Evolutionary conservation across 257 asterid species (phyloP).

Genomic region (Plectranthus barbatus): DNA sequence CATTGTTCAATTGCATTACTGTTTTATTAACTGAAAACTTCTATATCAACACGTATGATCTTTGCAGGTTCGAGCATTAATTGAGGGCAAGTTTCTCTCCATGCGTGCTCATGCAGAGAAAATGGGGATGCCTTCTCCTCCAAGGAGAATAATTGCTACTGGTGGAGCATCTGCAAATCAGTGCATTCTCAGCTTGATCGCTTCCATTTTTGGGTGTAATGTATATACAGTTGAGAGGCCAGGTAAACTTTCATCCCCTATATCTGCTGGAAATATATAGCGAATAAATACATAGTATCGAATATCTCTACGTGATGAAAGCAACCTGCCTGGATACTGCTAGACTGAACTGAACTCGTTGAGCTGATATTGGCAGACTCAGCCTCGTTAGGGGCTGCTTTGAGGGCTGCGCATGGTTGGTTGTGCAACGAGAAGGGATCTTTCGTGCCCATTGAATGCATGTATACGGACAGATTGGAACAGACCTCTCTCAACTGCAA

Average conservation of each 20-base stretch:
- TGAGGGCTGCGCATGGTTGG: slow-evolving; percentile 97
- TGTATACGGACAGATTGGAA: slow-evolving; percentile 61
- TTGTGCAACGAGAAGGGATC: slow-evolving; percentile 55
- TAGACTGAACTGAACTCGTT: too few species aligned
- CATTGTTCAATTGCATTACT: too few species aligned
- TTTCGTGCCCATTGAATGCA: slow-evolving; percentile 50
- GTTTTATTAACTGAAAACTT: too few species aligned
- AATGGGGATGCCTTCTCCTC: slow-evolving; percentile 91
- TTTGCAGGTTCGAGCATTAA: slow-evolving; percentile 69
- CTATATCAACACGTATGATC: neutral
- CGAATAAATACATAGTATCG: too few species aligned
- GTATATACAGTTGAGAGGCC: slow-evolving; percentile 68
- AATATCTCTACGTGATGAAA: too few species aligned
- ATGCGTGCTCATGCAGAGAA: slow-evolving; percentile 90
- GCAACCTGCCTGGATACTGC: too few species aligned
- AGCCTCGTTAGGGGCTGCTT: slow-evolving; percentile 86
- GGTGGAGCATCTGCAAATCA: slow-evolving; percentile 91
- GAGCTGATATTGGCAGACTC: slow-evolving; percentile 39
- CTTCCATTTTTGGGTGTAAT: slow-evolving; percentile 78
- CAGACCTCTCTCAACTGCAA: slow-evolving; percentile 55
- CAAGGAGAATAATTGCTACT: slow-evolving; percentile 85
- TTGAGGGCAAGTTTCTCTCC: slow-evolving; percentile 87
- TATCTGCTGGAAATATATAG: too few species aligned
- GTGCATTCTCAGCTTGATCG: slow-evolving; percentile 42
- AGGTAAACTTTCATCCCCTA: slow-evolving; percentile 28